Conservation (phyloP, 106 monocot species). For the Dendrobium officinale region DNA sequence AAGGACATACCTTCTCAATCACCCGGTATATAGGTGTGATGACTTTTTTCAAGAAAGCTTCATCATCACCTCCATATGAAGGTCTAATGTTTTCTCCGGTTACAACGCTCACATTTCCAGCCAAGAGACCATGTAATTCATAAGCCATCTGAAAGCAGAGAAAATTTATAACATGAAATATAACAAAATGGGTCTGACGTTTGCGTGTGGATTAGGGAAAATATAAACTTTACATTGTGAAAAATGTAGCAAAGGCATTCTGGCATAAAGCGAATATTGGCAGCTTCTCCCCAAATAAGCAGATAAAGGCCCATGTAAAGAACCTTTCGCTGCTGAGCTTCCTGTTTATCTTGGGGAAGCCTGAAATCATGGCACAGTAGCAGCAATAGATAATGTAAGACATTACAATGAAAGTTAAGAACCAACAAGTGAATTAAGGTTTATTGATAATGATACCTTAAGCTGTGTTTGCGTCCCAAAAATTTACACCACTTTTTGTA, state of each 20-base stretch:
- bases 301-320: slow-evolving; percentile 95
- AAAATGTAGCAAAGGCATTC: slow-evolving; percentile 96
- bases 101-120: slow-evolving; percentile 89
- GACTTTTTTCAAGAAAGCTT: slow-evolving; percentile 92
- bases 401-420: neutral
- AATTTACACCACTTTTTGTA: slow-evolving; percentile 97
- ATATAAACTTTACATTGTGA: slow-evolving; percentile 57
- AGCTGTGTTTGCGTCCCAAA: slow-evolving; percentile 88
- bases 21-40: slow-evolving; percentile 90
- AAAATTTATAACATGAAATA: neutral
- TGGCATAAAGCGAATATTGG: slow-evolving; percentile 90
- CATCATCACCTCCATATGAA: slow-evolving; percentile 93
- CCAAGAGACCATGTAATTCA: slow-evolving; percentile 85
- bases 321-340: slow-evolving; percentile 89
- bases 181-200: neutral
- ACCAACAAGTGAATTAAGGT: slow-evolving; percentile 4
- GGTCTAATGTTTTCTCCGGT: slow-evolving; percentile 95
- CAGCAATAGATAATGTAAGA: slow-evolving; percentile 5
- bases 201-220: neutral
- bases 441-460: slow-evolving; percentile 36
- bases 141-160: slow-evolving; percentile 80
- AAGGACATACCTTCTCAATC: slow-evolving; percentile 63
- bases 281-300: slow-evolving; percentile 99
- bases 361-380: slow-evolving; percentile 20
- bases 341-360: slow-evolving; percentile 73